phyloP scores from a whole-genome alignment of 176 grass and related monocot species.

The Poa pratensis region DNA sequence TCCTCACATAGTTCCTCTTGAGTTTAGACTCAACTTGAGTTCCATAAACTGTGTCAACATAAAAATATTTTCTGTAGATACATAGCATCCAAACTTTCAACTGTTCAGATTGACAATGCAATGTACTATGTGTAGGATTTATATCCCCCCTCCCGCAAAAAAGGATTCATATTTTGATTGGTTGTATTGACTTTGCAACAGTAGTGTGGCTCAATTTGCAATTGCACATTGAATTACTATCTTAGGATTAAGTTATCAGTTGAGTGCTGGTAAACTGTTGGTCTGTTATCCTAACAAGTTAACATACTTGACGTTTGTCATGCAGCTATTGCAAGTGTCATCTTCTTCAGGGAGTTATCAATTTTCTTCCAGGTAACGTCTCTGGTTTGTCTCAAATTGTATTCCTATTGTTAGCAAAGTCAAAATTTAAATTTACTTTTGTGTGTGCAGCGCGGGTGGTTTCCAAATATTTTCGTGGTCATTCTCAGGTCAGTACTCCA shows the following conservation, averaged over 20 bases:
- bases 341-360: slow-evolving; percentile 58
- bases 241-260: background rate
- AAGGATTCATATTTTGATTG: background rate
- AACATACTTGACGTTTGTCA: slow-evolving; percentile 30
- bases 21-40: slow-evolving; percentile 2
- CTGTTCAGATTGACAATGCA: background rate
- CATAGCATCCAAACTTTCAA: background rate
- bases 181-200: background rate
- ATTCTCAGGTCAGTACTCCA: slow-evolving; percentile 59
- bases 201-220: background rate
- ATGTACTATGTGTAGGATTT: background rate
- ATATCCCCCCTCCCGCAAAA: background rate
- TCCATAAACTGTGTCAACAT: background rate
- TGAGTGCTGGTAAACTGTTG: slow-evolving; percentile 15
- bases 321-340: slow-evolving; percentile 66
- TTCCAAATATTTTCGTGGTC: slow-evolving; percentile 55
- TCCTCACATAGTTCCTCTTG: background rate
- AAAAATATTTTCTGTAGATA: background rate
- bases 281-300: background rate
- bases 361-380: slow-evolving; percentile 53
- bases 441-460: slow-evolving; percentile 49
- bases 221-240: background rate
- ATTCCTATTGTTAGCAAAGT: slow-evolving; percentile 34
- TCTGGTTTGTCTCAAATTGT: background rate
- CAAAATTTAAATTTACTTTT: slow-evolving; percentile 17